Evolutionary conservation across 768 basidiomycete species (phyloP), one percentile per base, ranked within the genome.

Genomic region (Kwoniella pini): DNA sequence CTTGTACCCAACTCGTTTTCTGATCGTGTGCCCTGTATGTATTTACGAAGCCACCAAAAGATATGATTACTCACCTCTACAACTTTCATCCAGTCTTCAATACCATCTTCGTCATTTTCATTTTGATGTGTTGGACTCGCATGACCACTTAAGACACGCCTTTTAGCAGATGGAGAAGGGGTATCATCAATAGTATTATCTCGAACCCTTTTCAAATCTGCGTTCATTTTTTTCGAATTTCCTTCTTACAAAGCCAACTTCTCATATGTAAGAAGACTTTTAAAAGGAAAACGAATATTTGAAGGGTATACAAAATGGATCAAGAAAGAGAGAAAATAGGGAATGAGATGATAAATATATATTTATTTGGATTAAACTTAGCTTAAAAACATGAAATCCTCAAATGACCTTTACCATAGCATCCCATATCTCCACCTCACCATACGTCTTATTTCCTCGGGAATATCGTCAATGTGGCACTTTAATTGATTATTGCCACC

Each of bases 131-230:
- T 51, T 3, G 59, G 58, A 27, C 57, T 48, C 24, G 64, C 21
- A 43, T 55, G 38, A 19, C 60, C 59, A 31, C 21, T 21, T 31
- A 56, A 46, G 2, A 68, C 70, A 31, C 70, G 49, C 36, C 64
- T 28, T 53, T 74, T 74, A 10, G 64, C 59, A 15, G 54, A 44
- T 1, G 68, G 62, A 17, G 65, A 58, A 40, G 48, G 50, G 12
- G 57, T 62, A 43, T 68, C 68, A 21, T 75, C 73, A 39, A 67
- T 33, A 27, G 52, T 59, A 26, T 53, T 51, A 54, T 72, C 73
- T 15, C 74, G 61, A 43, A 75, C 69, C 55, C 74, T 57, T 53
- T 75, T 75, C 12, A 72, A 64, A 57, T 75, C 74, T 22, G 71
- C 69, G 57, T 69, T 75, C 74, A 75, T 75, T 4, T 21, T 66